Evolutionary conservation across 1,139 yeast species (phyloP).

Genomic region (Kluyveromyces marxianus): DNA sequence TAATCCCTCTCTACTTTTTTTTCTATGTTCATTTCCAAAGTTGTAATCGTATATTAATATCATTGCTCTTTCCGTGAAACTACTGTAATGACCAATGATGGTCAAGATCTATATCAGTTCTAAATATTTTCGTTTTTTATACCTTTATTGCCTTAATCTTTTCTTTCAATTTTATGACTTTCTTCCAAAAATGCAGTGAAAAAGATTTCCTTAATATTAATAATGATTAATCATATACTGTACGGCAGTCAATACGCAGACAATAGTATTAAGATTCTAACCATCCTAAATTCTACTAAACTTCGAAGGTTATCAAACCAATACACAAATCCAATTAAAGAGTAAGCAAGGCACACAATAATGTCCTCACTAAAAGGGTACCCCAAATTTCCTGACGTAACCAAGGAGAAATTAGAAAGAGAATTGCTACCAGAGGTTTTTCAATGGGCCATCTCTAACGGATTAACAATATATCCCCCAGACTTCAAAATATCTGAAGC

Average conservation of each 20-base stretch:
- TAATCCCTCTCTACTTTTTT: too few species aligned
- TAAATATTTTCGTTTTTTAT: neutral
- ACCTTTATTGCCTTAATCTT: neutral
- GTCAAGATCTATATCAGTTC: neutral
- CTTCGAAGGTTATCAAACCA: too few species aligned
- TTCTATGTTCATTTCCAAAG: neutral
- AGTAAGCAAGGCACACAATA: too few species aligned
- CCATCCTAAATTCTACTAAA: too few species aligned
- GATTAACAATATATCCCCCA: slow-evolving; percentile 71
- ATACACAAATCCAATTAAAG: too few species aligned
- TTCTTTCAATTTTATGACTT: too few species aligned
- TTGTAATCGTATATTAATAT: neutral
- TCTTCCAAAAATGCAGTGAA: too few species aligned
- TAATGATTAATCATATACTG: too few species aligned
- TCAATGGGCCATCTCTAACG: slow-evolving; percentile 77
- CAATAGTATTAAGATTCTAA: too few species aligned
- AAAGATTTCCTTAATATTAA: too few species aligned
- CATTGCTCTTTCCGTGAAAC: neutral
- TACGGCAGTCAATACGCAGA: too few species aligned
- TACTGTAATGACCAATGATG: neutral
- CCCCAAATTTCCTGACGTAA: slow-evolving; percentile 13
- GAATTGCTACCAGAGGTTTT: slow-evolving; percentile 40
- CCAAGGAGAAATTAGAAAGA: slow-evolving; percentile 13
- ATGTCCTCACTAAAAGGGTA: slow-evolving; percentile 1
- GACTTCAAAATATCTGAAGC: slow-evolving; percentile 38